Conservation (phyloP, 2,329 filamentous ascomycete genomes). For the Fusarium brachygibbosum region DNA sequence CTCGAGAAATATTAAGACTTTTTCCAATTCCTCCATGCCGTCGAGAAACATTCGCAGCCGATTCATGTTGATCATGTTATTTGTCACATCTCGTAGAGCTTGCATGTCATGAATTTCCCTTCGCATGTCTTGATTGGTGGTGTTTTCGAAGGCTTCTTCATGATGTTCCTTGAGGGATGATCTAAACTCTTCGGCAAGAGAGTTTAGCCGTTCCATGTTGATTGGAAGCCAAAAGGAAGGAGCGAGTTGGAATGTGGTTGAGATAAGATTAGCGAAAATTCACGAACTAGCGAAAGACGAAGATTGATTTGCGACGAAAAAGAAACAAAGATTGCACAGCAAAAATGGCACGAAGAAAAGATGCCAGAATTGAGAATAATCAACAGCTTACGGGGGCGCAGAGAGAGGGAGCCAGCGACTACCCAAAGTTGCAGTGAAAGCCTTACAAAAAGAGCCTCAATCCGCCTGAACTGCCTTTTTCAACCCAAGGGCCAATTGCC, state of each 20-base stretch:
- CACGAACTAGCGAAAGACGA: neutral
- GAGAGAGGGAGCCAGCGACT: neutral
- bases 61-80: constrained; percentile 26
- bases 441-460: constrained; percentile 4
- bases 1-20: neutral
- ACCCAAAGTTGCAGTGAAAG: neutral
- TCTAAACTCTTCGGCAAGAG: neutral
- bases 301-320: neutral
- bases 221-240: neutral
- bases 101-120: neutral
- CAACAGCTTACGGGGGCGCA: neutral
- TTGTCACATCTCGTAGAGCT: neutral
- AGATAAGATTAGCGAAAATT: neutral
- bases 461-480: constrained; percentile 3
- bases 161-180: constrained; percentile 1
- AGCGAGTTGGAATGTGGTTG: neutral
- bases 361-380: neutral
- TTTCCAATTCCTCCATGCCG: neutral
- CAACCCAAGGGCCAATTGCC: neutral
- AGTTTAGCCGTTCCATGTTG: neutral
- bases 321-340: neutral
- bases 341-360: neutral
- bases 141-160: constrained; percentile 2
- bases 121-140: neutral
- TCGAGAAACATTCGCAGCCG: constrained; percentile 2